Evolutionary conservation across 2,329 filamentous ascomycete genomes (phyloP).

Genomic region (Trichoderma sp.): DNA sequence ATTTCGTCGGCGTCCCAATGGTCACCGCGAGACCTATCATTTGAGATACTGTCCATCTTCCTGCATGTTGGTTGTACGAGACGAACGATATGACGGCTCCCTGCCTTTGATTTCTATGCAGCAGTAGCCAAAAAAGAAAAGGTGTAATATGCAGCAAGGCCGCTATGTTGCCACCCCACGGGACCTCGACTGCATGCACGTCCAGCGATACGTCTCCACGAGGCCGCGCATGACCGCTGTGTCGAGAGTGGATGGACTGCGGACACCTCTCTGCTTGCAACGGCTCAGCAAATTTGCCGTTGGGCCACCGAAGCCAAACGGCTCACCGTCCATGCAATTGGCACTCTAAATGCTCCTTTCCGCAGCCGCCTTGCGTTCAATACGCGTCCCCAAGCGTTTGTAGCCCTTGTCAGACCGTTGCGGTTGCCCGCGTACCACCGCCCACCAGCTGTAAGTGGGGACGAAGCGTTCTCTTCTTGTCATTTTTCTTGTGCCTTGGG

Average conservation of each 20-base stretch:
- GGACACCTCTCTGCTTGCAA: not conserved
- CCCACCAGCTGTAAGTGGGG: slow-evolving; percentile 5
- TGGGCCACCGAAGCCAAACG: not conserved
- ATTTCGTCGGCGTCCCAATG: not conserved
- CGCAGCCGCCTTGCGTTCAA: not conserved
- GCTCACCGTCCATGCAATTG: not conserved
- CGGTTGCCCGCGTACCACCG: not conserved
- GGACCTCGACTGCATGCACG: slow-evolving; percentile 33
- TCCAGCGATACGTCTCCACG: slow-evolving; percentile 23
- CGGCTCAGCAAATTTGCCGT: not conserved
- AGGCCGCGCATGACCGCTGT: slow-evolving; percentile 10
- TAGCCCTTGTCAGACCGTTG: not conserved
- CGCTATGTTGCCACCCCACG: slow-evolving; percentile 25
- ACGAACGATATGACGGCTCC: not conserved
- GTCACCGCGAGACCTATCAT: not conserved
- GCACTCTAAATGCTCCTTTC: not conserved
- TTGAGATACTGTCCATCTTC: not conserved
- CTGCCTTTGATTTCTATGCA: slow-evolving; percentile 2
- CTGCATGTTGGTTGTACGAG: slow-evolving; percentile 12
- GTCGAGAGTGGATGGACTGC: not conserved
- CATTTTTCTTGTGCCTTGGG: not conserved
- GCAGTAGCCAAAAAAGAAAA: slow-evolving; percentile 1
- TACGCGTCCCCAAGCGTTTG: not conserved
- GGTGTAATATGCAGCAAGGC: not conserved
- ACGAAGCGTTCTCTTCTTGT: slow-evolving; percentile 3